A percentile compares a stretch with the other conserved stretches of the same genome.
These are phyloP conservation scores for Endothia cerciana DNA, from an alignment of 2,329 filamentous ascomycete species.

Conservation along the genomic window DNA sequence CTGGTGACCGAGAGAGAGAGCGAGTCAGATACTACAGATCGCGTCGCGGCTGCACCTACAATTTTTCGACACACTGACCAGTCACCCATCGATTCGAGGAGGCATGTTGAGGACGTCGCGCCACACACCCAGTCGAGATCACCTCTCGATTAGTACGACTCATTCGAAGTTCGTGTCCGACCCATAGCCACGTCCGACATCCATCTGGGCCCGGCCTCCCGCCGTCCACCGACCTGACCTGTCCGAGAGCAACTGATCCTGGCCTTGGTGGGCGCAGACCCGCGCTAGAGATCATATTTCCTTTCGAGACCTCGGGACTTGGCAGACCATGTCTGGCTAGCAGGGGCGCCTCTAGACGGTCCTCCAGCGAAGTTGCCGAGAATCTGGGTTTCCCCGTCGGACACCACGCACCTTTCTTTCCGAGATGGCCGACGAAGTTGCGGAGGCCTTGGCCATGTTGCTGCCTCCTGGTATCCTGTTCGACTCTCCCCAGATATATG, in stretches of 20 bases:
- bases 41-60: background rate
- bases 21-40: background rate
- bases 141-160: constrained; percentile 11
- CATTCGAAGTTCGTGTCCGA: constrained; percentile 10
- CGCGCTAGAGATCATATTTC: background rate
- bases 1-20: background rate
- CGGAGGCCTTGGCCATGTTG: constrained; percentile 45
- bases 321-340: constrained; percentile 25
- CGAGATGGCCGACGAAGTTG: constrained; percentile 25
- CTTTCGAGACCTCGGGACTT: background rate
- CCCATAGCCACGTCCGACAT: constrained; percentile 5
- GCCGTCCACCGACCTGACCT: background rate
- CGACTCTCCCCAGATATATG: constrained; percentile 56
- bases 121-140: constrained; percentile 14
- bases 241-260: background rate
- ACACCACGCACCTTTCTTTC: background rate
- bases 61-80: background rate
- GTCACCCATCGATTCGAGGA: constrained; percentile 7
- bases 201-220: background rate
- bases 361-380: constrained; percentile 16
- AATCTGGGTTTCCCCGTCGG: constrained; percentile 9
- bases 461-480: constrained; percentile 62
- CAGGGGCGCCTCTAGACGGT: constrained; percentile 6
- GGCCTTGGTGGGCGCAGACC: constrained; percentile 11
- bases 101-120: constrained; percentile 25